A percentile compares a stretch with the other conserved stretches of the same genome.
These are phyloP conservation scores for Jatropha multifida DNA, from an alignment of 441 rosid species.

Conservation along the genomic window DNA sequence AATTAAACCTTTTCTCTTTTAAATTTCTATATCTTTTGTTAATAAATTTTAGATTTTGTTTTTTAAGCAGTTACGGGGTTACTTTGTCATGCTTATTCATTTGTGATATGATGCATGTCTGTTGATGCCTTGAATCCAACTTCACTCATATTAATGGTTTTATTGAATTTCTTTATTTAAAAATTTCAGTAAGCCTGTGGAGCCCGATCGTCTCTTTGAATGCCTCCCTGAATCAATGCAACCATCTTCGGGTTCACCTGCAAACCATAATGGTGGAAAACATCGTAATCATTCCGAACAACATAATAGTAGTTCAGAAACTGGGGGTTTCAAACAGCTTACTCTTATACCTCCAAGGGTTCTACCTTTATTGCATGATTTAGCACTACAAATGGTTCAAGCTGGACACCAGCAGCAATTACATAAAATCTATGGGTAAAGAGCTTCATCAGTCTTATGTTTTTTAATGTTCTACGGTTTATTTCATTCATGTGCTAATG, in stretches of 20 bases:
- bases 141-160: conserved; percentile 11
- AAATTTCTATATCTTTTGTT: not conserved
- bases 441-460: conserved; percentile 11
- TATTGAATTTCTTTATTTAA: conserved; percentile 8
- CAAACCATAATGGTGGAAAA: conserved; percentile 45
- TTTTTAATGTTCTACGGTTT: not conserved
- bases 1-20: not conserved
- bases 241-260: conserved; percentile 68
- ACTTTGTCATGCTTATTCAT: not conserved
- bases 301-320: conserved; percentile 51
- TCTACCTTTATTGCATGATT: conserved; percentile 87
- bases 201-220: conserved; percentile 93
- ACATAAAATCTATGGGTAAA: conserved; percentile 70
- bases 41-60: not conserved
- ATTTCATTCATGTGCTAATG: not conserved
- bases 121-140: not conserved
- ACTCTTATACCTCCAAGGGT: conserved; percentile 83
- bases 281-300: conserved; percentile 53
- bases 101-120: conserved; percentile 1
- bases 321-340: conserved; percentile 68
- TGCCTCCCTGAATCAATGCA: conserved; percentile 93
- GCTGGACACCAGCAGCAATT: conserved; percentile 85
- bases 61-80: not conserved
- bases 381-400: conserved; percentile 90
- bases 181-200: conserved; percentile 79